phyloP scores from a whole-genome alignment of 306 rosid species.

The Trifolium fragiferum region DNA sequence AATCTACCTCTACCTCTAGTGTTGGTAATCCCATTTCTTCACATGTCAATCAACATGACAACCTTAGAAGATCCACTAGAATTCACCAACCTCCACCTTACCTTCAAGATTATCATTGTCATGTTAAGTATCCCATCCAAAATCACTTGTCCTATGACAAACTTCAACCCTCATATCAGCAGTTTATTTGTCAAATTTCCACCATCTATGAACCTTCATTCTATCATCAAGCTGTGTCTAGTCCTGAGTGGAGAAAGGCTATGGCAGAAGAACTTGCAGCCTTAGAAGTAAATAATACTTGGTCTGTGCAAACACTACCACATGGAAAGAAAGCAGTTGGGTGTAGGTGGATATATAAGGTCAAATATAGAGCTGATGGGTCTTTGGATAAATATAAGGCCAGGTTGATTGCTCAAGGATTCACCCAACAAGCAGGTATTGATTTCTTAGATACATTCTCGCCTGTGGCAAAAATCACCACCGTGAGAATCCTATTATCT shows the following conservation, averaged over 20 bases:
- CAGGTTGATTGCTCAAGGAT: not conserved
- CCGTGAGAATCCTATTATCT: not conserved
- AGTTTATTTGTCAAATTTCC: not conserved
- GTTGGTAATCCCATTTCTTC: too few relatives aligned
- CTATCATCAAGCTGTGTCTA: not conserved
- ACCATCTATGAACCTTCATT: not conserved
- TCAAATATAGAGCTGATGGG: not conserved
- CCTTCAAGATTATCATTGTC: not conserved
- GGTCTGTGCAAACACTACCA: not conserved
- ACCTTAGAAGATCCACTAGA: not conserved
- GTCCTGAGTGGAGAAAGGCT: not conserved
- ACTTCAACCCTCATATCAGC: not conserved
- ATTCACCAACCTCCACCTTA: not conserved
- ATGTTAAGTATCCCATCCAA: not conserved
- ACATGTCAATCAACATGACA: not conserved
- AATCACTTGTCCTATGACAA: not conserved
- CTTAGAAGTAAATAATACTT: not conserved
- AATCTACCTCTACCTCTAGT: too few relatives aligned
- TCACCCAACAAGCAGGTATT: not conserved
- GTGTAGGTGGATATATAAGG: not conserved
- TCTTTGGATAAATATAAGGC: not conserved
- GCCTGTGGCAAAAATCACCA: not conserved
- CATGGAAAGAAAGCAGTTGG: not conserved
- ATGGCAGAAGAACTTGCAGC: not conserved
- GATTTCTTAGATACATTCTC: not conserved